Evolutionary conservation across 805 yeast species (phyloP), one percentile per base, ranked within the genome.

Genomic region (Suhomyces xylopsoci): DNA sequence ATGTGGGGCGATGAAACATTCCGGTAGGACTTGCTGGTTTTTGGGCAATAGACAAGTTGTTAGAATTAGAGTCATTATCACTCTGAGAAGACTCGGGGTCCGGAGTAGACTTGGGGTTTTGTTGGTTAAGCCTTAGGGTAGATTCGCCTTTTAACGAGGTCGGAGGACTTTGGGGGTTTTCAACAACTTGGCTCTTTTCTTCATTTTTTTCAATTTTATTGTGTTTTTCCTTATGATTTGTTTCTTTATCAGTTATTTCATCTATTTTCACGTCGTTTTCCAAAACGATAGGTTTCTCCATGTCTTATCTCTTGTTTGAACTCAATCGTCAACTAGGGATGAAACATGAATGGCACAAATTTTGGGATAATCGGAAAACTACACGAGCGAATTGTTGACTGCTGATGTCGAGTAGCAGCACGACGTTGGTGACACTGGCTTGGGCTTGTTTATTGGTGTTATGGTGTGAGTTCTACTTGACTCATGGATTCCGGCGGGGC

Each of bases 1-100:
- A 64, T 3, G 55, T 54, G 32, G 64, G 66, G 38, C 55, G 54
- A 47, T 64, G 64, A 51, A 64, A 62, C 38, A 56, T n/a, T 25
- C 48, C 48, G 3, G 14, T 43, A 7, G 32, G 47, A 24, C 47
- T 26, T 20, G n/a, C 45, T 2, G 45, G 24, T 12, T 42, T 22
- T 3, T 22, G 14, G 14, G 4, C 4, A 7, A 36, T n/a, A 10
- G 42, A 38, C 9, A 38, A 38, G 9, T 19, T 38, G 14, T 38
- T 9, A 10, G 42, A 19, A 17, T 38, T n/a, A 17, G 40, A 24
- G 2, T 24, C 26, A 25, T 25, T 7, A 25, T 25, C 26, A 26
- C 4, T 15, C 15, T 36, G 9, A 7, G 41, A 14, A 15, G n/a
- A 6, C 40, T n/a, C 7, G 19, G 4, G n/a, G 5, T 38, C n/a